These are phyloP conservation scores for Fusarium equiseti DNA, from an alignment of 2,329 filamentous ascomycete genomes.

Conservation along the genomic window DNA sequence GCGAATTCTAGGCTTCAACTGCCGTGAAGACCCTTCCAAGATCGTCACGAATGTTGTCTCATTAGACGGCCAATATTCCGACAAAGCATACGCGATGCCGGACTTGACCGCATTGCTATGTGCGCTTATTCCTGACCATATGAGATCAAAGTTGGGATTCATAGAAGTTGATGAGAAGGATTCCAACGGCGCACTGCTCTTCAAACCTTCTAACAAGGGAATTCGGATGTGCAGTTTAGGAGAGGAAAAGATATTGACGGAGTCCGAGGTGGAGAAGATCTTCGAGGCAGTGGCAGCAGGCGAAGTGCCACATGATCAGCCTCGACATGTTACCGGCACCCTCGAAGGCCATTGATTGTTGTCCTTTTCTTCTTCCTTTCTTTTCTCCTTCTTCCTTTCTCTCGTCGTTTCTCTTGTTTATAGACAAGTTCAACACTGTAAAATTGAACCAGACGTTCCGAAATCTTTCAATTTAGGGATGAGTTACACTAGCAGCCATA, in stretches of 20 bases:
- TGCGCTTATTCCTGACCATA: slow-evolving; percentile 22
- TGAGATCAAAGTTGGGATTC: slow-evolving; percentile 9
- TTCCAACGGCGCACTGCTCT: slow-evolving; percentile 34
- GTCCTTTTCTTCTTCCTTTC: too few species aligned
- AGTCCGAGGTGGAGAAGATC: slow-evolving; percentile 21
- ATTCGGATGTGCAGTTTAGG: slow-evolving; percentile 40
- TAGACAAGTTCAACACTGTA: too few species aligned
- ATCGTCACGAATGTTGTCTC: slow-evolving; percentile 37
- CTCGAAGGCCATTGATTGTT: too few species aligned
- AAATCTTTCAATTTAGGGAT: too few species aligned
- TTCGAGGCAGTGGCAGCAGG: too few species aligned
- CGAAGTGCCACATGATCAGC: too few species aligned
- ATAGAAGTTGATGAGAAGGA: slow-evolving; percentile 24
- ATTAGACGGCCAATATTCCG: slow-evolving; percentile 30
- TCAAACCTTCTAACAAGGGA: slow-evolving; percentile 18
- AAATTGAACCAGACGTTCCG: too few species aligned
- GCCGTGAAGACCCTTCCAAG: slow-evolving; percentile 34
- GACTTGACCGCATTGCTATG: slow-evolving; percentile 40
- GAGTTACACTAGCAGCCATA: too few species aligned
- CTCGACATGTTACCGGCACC: too few species aligned
- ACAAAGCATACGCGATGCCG: slow-evolving; percentile 35
- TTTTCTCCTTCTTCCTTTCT: too few species aligned
- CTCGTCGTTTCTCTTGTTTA: too few species aligned
- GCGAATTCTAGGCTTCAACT: slow-evolving; percentile 44
- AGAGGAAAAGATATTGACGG: slow-evolving; percentile 1